Evolutionary conservation across 495 filamentous ascomycete genomes (phyloP).

Genomic region (Aspergillus egyptiacus): DNA sequence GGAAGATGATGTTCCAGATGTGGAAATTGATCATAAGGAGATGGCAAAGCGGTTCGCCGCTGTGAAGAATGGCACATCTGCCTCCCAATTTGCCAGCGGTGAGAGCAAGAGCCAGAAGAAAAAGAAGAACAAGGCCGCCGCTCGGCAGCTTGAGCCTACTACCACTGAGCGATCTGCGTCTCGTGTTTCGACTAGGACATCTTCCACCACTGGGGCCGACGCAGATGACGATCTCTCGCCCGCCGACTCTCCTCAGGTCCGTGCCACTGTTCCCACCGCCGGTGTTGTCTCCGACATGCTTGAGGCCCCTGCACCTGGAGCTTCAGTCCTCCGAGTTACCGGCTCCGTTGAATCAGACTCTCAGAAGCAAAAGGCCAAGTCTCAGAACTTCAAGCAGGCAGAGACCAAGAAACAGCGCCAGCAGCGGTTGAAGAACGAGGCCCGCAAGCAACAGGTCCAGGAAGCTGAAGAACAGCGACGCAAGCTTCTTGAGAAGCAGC

Average conservation of each 20-base stretch:
- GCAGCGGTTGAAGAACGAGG: constrained; percentile 75
- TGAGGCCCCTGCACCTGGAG: constrained; percentile 59
- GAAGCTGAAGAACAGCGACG: constrained; percentile 69
- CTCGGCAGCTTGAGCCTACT: constrained; percentile 25
- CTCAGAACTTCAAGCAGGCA: constrained; percentile 47
- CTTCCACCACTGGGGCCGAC: constrained; percentile 72
- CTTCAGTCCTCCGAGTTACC: constrained; percentile 72
- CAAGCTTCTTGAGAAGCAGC: constrained; percentile 67
- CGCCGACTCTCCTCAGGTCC: constrained; percentile 50
- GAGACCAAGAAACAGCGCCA: constrained; percentile 91
- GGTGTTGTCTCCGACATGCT: constrained; percentile 83
- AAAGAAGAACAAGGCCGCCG: constrained; percentile 48
- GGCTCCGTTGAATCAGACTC: constrained; percentile 53
- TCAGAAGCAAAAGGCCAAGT: constrained; percentile 63
- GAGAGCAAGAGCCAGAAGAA: constrained; percentile 49
- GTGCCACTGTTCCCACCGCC: constrained; percentile 43
- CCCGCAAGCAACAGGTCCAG: constrained; percentile 61
- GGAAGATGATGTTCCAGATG: constrained; percentile 45
- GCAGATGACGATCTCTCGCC: constrained; percentile 76
- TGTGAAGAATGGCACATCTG: constrained; percentile 57
- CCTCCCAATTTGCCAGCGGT: constrained; percentile 34
- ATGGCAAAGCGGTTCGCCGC: constrained; percentile 66
- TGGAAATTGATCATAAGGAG: constrained; percentile 60
- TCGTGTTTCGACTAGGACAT: constrained; percentile 42
- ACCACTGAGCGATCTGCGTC: constrained; percentile 44